Base-by-base conservation (phyloP, 208 protist species). In the Crithidia fasciculata region DNA sequence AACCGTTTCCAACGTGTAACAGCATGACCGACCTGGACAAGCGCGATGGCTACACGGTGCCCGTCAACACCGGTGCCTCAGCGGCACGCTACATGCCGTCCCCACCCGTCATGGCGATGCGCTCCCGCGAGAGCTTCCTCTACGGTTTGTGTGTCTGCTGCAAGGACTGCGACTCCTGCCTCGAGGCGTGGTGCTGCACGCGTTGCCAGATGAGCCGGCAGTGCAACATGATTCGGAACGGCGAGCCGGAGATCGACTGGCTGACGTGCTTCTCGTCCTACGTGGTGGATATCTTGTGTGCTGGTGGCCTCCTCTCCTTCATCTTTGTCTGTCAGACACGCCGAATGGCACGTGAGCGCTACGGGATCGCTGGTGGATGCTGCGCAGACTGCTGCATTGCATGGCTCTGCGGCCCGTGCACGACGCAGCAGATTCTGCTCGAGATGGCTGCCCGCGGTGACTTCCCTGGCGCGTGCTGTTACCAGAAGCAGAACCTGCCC, bases 191-290 rank as follows among this genome's bases (percentile, higher is more conserved):
- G 54, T 89, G 40, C 71, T 91, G 87, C 69, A 62, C 57, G 18
- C 69, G 72, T 2, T 91, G 87, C 55, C 83, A 91, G 62, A 62
- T 83, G 41, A 76, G 69, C 53, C 76, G 87, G 12, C 83, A 87
- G 75, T 83, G 72, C 73, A 87, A 87, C 64, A 56, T 85, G 66
- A 55, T 81, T 28, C 50, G 70, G 50, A 75, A 78, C 41, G 55
- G 59, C 12, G 55, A 65, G 61, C 55, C 69, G 3, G 74, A 67
- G 40, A 82, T 84, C 45, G 55, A 82, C 69, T 76, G 70, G 67
- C 18, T 50, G 53, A 61, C 65, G 19, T 70, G 65, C 65, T 37
- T 12, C 8, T 39, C 43, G 10, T 59, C 53, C 41, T 70, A 50
- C 65, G 18, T 70, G 5, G 54, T 59, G 10, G 65, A 70, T 39